phyloP scores from a whole-genome alignment of 2,329 filamentous ascomycete species.

The Phoma sp. region DNA sequence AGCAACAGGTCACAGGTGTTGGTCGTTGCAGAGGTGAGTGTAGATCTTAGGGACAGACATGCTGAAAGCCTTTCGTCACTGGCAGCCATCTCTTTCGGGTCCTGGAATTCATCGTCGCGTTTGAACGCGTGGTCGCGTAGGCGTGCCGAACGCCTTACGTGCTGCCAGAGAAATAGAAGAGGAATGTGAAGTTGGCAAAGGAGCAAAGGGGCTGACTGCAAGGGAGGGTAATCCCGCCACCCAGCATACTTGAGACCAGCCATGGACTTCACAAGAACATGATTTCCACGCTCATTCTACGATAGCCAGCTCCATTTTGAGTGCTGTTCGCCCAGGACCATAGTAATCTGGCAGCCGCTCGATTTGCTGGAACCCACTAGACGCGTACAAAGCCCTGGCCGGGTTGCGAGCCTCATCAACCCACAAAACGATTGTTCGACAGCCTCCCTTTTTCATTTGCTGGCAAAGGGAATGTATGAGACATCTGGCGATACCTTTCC shows the following conservation, averaged over 20 bases:
- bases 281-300: slow-evolving; percentile 20
- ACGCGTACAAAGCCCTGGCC: slow-evolving; percentile 56
- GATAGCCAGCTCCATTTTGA: slow-evolving; percentile 40
- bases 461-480: slow-evolving; percentile 55
- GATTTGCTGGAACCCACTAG: slow-evolving; percentile 56
- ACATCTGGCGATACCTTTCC: slow-evolving; percentile 55
- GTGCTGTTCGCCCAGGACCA: slow-evolving; percentile 55
- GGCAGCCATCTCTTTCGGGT: slow-evolving; percentile 41
- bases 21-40: slow-evolving; percentile 18
- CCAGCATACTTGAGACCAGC: slow-evolving; percentile 26
- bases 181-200: slow-evolving; percentile 37
- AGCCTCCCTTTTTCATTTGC: slow-evolving; percentile 56
- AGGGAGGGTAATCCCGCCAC: slow-evolving; percentile 40
- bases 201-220: slow-evolving; percentile 34
- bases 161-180: slow-evolving; percentile 24
- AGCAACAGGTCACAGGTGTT: slow-evolving; percentile 19
- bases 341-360: slow-evolving; percentile 60
- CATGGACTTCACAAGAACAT: slow-evolving; percentile 3
- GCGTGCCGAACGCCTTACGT: slow-evolving; percentile 30
- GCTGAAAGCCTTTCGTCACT: slow-evolving; percentile 30
- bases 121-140: slow-evolving; percentile 35
- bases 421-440: slow-evolving; percentile 59
- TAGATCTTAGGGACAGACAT: slow-evolving; percentile 23
- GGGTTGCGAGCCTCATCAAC: slow-evolving; percentile 57
- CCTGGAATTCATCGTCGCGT: slow-evolving; percentile 39